Conservation (phyloP, 805 yeast genomes). For the Saccharomycopsis selenospora region DNA sequence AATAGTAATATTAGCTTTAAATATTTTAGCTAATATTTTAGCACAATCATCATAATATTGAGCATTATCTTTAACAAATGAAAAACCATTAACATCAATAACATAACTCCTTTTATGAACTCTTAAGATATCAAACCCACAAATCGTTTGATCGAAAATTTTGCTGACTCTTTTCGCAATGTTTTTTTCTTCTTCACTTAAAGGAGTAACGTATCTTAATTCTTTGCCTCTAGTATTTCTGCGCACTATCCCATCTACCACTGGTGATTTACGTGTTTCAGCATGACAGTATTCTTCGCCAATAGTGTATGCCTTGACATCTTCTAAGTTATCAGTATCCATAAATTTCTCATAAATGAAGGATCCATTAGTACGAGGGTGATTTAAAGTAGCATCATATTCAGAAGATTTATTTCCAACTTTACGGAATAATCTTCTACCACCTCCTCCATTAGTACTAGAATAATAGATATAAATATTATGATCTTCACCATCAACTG, state of each 20-base stretch:
- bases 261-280: slow-evolving; percentile 96
- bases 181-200: slow-evolving; percentile 62
- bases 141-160: slow-evolving; percentile 84
- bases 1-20: slow-evolving; percentile 28
- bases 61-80: slow-evolving; percentile 89
- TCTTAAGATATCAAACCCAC: slow-evolving; percentile 92
- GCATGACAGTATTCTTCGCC: slow-evolving; percentile 92
- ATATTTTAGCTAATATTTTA: slow-evolving; percentile 64
- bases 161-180: slow-evolving; percentile 76
- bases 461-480: slow-evolving; percentile 91
- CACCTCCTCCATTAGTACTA: slow-evolving; percentile 91
- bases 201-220: slow-evolving; percentile 78
- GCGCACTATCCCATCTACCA: slow-evolving; percentile 97
- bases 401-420: slow-evolving; percentile 97
- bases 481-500: slow-evolving; percentile 98
- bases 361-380: slow-evolving; percentile 84
- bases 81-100: slow-evolving; percentile 96
- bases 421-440: slow-evolving; percentile 86
- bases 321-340: slow-evolving; percentile 98
- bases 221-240: slow-evolving; percentile 98
- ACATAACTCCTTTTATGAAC: slow-evolving; percentile 86
- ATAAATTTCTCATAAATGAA: slow-evolving; percentile 89
- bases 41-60: slow-evolving; percentile 83
- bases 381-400: slow-evolving; percentile 70
- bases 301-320: slow-evolving; percentile 96